Percentiles rank a stretch among this genome's conserved stretches.
phyloP scores from a whole-genome alignment of 2,329 filamentous ascomycete genomes.

The Talaromyces islandicus region DNA sequence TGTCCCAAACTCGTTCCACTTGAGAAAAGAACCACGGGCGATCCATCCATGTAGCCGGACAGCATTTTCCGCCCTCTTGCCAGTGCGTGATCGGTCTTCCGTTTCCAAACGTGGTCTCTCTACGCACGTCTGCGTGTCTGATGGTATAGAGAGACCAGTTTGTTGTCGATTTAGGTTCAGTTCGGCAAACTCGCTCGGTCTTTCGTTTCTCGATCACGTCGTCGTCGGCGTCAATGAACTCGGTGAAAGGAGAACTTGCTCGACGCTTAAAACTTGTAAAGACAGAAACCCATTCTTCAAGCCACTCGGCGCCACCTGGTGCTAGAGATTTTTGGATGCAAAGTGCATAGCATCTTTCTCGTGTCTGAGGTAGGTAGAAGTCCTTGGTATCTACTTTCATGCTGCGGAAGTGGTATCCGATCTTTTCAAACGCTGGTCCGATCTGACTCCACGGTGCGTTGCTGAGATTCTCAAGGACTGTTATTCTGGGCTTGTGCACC shows the following conservation, averaged over 20 bases:
- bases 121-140: slow-evolving; percentile 54
- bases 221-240: slow-evolving; percentile 55
- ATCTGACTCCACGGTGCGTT: slow-evolving; percentile 55
- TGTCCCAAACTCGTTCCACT: slow-evolving; percentile 58
- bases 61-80: slow-evolving; percentile 48
- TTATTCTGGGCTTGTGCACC: slow-evolving; percentile 52
- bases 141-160: slow-evolving; percentile 45
- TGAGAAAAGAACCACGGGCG: slow-evolving; percentile 45
- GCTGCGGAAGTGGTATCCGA: slow-evolving; percentile 52
- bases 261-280: slow-evolving; percentile 47
- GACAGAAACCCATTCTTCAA: slow-evolving; percentile 31
- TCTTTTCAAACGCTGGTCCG: slow-evolving; percentile 36
- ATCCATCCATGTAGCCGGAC: slow-evolving; percentile 52
- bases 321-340: slow-evolving; percentile 41
- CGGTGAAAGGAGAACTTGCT: slow-evolving; percentile 57
- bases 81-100: slow-evolving; percentile 56
- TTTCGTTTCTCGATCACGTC: slow-evolving; percentile 49
- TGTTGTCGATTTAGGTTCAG: slow-evolving; percentile 19
- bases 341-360: slow-evolving; percentile 55
- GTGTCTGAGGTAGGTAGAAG: slow-evolving; percentile 68
- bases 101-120: slow-evolving; percentile 45
- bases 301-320: slow-evolving; percentile 19
- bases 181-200: slow-evolving; percentile 34
- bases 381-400: slow-evolving; percentile 60
- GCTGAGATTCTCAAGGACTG: slow-evolving; percentile 68